phyloP scores from a whole-genome alignment of 2,329 filamentous ascomycete species.

The Pyrenophora graminea region DNA sequence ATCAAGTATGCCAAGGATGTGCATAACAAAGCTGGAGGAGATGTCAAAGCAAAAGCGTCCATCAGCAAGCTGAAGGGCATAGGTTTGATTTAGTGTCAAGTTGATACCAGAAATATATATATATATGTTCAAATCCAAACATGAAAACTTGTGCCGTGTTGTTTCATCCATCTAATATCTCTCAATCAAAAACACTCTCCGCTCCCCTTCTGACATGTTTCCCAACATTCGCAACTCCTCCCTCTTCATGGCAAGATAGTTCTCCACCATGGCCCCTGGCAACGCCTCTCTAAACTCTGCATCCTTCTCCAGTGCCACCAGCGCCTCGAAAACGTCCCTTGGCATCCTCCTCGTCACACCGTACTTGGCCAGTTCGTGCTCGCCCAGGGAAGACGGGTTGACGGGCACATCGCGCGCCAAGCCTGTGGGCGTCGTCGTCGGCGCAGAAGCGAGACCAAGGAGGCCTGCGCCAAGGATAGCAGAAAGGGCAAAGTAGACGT shows the following conservation, averaged over 20 bases:
- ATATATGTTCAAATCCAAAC: too few relatives aligned
- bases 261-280: constrained; percentile 56
- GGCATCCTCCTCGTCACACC: constrained; percentile 63
- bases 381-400: constrained; percentile 31
- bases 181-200: constrained; percentile 66
- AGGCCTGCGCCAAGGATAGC: constrained; percentile 65
- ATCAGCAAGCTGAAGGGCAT: constrained; percentile 37
- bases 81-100: constrained; percentile 25
- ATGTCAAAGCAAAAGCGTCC: constrained; percentile 26
- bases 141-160: neutral
- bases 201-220: constrained; percentile 54
- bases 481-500: constrained; percentile 72
- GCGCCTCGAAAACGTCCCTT: constrained; percentile 57
- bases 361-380: constrained; percentile 53
- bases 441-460: constrained; percentile 52
- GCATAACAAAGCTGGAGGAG: constrained; percentile 23
- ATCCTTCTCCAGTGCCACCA: constrained; percentile 58
- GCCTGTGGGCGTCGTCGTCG: constrained; percentile 36
- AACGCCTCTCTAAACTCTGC: constrained; percentile 53
- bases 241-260: constrained; percentile 64
- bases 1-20: constrained; percentile 30
- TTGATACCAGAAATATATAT: neutral
- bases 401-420: constrained; percentile 60
- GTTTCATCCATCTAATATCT: constrained; percentile 56
- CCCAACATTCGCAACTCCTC: constrained; percentile 59